These are phyloP conservation scores for Populus tomentosa DNA, from an alignment of 441 rosid species.

Conservation along the genomic window DNA sequence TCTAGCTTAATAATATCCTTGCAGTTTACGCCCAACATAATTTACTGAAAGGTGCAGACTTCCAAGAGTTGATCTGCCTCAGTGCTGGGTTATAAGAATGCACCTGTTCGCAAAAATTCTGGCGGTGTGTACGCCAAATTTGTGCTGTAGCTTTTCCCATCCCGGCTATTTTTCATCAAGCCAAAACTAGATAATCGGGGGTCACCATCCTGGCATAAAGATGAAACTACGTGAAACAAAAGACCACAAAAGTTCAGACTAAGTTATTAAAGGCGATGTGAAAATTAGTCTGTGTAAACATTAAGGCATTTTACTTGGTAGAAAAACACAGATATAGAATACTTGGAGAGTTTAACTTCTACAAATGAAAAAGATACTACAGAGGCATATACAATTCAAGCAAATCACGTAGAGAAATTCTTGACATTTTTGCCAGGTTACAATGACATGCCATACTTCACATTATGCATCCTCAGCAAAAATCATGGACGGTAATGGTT, in stretches of 20 bases:
- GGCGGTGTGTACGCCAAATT: slow-evolving; percentile 98
- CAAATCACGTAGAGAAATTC: background rate
- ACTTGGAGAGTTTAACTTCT: background rate
- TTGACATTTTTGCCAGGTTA: background rate
- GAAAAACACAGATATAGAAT: background rate
- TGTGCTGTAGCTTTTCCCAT: slow-evolving; percentile 95
- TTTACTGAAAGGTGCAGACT: background rate
- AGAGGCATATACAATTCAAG: background rate
- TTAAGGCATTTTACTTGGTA: background rate
- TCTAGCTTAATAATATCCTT: background rate
- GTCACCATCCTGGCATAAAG: slow-evolving; percentile 61
- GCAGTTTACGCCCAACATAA: background rate
- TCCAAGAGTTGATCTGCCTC: background rate
- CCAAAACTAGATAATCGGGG: slow-evolving; percentile 96
- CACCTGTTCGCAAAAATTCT: slow-evolving; percentile 89
- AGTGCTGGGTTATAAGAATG: background rate
- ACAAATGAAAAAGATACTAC: background rate
- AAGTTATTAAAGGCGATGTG: background rate
- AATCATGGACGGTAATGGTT: background rate
- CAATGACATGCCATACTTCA: background rate
- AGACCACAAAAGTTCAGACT: background rate
- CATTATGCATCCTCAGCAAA: background rate
- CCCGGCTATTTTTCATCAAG: slow-evolving; percentile 89
- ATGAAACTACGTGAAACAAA: background rate
- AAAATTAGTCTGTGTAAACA: background rate